Base-by-base conservation (phyloP, 495 filamentous ascomycete genomes). In the Filosporella fistucella region DNA sequence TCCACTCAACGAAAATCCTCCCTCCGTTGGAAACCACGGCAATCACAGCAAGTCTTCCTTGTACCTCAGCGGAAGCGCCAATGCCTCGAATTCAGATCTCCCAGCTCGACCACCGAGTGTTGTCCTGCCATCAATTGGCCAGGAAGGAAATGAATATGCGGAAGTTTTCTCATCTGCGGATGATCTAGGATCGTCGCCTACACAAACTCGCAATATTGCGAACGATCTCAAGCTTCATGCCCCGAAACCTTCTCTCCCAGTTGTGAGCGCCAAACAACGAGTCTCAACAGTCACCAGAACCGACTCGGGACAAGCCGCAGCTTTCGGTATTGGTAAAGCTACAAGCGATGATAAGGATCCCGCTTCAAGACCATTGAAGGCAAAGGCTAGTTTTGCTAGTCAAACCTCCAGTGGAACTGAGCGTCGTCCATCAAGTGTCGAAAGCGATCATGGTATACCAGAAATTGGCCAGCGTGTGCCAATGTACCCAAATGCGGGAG, bases 401-500 rank as follows among this genome's bases (percentile, higher is more conserved):
- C 60, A 85, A 57, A 63, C 71, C 35, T 75, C 72, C 5, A 63
- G 61, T 33, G 57, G 64, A 43, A 63, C 63, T 25, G 71, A 75
- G 46, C 58, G 64, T 24, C 67, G 42, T 28, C 45, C 55, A 22
- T 56, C 58, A 7, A 51, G 47, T 28, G 38, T 59, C 32, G 80
- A 81, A 11, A 82, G 86, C 16, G 88, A 90, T 53, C 80, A 85
- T 51, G 91, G 91, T 11, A 95, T 96, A 52, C 91, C 90, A 10
- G 86, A 91, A 59, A 93, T 95, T 51, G 90, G 90, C 29, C 75
- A 82, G 59, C 78, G 89, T 56, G 91, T 97, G 17, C 94, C 93
- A 26, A 95, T 99, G 89, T 85, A 91, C 59, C 84, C 84, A 28
- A 81, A 94, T 67, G 91, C 90, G 30, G 93, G 93, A 34, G 93